Percentiles rank a stretch among this genome's conserved stretches.
These are phyloP conservation scores for Malassezia japonica DNA, from an alignment of 1,284 basidiomycete genomes.

Conservation along the genomic window DNA sequence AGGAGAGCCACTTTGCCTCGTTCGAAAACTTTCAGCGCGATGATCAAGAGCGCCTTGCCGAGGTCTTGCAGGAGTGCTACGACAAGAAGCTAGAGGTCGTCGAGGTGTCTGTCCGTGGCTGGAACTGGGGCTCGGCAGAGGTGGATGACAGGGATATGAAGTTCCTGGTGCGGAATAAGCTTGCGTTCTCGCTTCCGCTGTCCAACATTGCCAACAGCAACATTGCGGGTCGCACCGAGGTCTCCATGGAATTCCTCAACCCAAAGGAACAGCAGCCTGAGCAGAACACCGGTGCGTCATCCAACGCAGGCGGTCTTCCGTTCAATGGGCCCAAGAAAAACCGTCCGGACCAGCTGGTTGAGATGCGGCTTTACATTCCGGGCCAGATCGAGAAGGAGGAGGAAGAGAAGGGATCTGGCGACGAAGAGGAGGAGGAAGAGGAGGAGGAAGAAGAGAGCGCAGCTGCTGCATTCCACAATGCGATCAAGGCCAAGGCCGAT, in stretches of 20 bases:
- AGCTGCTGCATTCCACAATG: constrained; percentile 91
- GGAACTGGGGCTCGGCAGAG: constrained; percentile 82
- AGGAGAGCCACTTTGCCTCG: constrained; percentile 55
- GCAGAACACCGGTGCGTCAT: constrained; percentile 42
- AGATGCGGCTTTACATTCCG: constrained; percentile 93
- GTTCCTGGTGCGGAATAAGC: constrained; percentile 83
- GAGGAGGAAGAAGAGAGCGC: constrained; percentile 60
- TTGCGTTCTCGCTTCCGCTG: constrained; percentile 83
- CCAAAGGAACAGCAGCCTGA: constrained; percentile 46
- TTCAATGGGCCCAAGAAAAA: constrained; percentile 24
- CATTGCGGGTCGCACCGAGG: constrained; percentile 92
- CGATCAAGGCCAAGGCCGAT: constrained; percentile 91
- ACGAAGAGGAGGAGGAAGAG: constrained; percentile 51
- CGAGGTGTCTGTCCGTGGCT: constrained; percentile 83
- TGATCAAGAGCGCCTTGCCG: constrained; percentile 51
- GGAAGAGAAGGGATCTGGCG: constrained; percentile 13
- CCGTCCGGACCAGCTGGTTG: constrained; percentile 64
- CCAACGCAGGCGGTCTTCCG: constrained; percentile 13
- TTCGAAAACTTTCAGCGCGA: constrained; percentile 92
- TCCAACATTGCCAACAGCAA: constrained; percentile 87
- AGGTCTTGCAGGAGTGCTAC: constrained; percentile 57
- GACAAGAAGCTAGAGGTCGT: constrained; percentile 71
- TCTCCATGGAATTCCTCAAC: constrained; percentile 83
- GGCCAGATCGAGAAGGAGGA: constrained; percentile 57
- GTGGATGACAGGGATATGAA: constrained; percentile 65